These are phyloP conservation scores for Evansstolkia leycettana DNA, from an alignment of 495 filamentous ascomycete genomes.

Conservation along the genomic window DNA sequence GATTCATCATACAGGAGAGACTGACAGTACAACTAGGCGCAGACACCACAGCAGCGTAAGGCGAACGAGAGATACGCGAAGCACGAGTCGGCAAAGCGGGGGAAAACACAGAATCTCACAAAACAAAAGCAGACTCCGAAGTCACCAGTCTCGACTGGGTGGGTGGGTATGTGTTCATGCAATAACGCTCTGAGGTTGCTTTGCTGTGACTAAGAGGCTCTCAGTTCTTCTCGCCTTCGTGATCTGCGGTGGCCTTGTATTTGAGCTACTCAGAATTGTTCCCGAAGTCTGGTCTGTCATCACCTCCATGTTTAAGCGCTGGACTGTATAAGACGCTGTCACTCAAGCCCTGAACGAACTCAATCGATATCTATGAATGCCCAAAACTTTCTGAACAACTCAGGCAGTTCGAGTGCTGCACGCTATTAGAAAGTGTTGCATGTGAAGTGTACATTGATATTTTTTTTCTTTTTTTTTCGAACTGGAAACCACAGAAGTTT, in stretches of 20 bases:
- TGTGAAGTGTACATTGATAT: too few relatives aligned
- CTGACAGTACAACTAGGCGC: slow-evolving; percentile 43
- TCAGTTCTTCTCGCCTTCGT: slow-evolving; percentile 69
- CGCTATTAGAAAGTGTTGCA: too few relatives aligned
- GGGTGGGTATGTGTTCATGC: slow-evolving; percentile 64
- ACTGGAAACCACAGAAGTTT: too few relatives aligned
- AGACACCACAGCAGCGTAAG: slow-evolving; percentile 87
- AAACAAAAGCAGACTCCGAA: slow-evolving; percentile 61
- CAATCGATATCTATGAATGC: too few relatives aligned
- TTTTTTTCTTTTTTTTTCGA: too few relatives aligned
- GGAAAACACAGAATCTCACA: slow-evolving; percentile 58
- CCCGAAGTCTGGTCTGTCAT: slow-evolving; percentile 30
- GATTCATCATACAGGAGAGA: too few relatives aligned
- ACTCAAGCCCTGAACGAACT: too few relatives aligned
- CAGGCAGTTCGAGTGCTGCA: too few relatives aligned
- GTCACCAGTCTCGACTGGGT: slow-evolving; percentile 65
- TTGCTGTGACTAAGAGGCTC: neutral
- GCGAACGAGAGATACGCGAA: slow-evolving; percentile 79
- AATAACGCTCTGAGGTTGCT: too few relatives aligned
- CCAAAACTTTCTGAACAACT: too few relatives aligned
- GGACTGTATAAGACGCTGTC: slow-evolving; percentile 8
- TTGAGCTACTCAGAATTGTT: slow-evolving; percentile 76
- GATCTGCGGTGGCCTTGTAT: slow-evolving; percentile 70
- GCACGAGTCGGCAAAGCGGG: slow-evolving; percentile 65
- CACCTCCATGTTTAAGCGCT: slow-evolving; percentile 13